Evolutionary conservation across 345 rosid genomes (phyloP).

Genomic region (Hirschfeldia incana): DNA sequence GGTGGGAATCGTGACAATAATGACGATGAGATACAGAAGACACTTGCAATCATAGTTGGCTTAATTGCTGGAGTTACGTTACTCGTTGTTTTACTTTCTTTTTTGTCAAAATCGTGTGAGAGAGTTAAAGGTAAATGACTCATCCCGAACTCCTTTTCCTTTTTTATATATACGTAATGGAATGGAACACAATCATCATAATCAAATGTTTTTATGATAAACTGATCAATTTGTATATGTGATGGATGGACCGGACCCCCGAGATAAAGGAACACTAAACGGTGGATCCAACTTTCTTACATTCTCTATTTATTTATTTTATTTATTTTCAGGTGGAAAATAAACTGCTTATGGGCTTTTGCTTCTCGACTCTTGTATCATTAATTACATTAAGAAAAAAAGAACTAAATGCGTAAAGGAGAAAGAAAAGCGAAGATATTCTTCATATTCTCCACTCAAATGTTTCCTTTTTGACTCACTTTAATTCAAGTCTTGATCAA

Average conservation of each 20-base stretch:
- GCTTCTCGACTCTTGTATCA: background rate
- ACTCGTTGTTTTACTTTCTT: slow-evolving; percentile 69
- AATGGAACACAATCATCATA: background rate
- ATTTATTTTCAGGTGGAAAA: background rate
- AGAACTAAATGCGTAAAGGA: background rate
- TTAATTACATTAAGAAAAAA: background rate
- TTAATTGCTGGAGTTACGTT: slow-evolving; percentile 83
- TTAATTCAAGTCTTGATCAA: background rate
- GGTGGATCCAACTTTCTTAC: background rate
- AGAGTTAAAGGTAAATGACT: slow-evolving; percentile 56
- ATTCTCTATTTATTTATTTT: background rate
- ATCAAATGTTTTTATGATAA: background rate
- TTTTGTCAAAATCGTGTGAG: slow-evolving; percentile 58
- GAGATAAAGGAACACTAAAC: background rate
- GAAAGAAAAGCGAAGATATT: background rate
- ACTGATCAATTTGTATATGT: background rate
- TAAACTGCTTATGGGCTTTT: background rate
- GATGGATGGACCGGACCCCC: background rate
- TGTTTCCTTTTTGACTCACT: background rate
- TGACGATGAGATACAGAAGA: slow-evolving; percentile 85
- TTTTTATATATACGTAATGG: background rate
- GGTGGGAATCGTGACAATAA: slow-evolving; percentile 38
- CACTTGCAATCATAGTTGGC: slow-evolving; percentile 84
- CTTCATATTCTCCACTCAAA: slow-evolving; percentile 1
- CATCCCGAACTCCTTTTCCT: background rate